phyloP scores from a whole-genome alignment of 73 alveolate species.

The Tetrahymena malaccensis region DNA sequence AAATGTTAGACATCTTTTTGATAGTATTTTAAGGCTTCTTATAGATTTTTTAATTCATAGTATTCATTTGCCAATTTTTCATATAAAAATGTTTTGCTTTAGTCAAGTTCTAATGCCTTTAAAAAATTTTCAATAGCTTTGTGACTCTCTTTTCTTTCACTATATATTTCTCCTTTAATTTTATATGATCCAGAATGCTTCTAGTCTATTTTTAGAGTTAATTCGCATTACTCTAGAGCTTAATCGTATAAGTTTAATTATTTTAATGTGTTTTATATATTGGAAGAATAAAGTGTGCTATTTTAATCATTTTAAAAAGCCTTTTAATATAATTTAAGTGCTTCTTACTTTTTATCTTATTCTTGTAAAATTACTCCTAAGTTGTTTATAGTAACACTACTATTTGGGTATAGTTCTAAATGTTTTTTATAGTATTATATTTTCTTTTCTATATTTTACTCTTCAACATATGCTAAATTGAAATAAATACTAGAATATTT shows the following conservation, averaged over 20 bases:
- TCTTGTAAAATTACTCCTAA: neutral
- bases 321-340: neutral
- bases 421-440: too few relatives aligned
- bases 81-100: neutral
- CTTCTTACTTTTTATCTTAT: neutral
- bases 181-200: neutral
- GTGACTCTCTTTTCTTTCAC: neutral
- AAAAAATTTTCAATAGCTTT: neutral
- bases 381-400: too few relatives aligned
- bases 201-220: neutral
- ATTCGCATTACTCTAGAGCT: neutral
- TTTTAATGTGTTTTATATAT: neutral
- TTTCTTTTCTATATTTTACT: too few relatives aligned
- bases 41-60: neutral
- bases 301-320: neutral
- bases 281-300: too few relatives aligned
- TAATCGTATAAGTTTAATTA: neutral
- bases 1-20: too few relatives aligned
- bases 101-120: neutral
- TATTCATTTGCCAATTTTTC: neutral
- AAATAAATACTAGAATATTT: too few relatives aligned
- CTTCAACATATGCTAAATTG: neutral
- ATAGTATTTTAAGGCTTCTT: neutral
- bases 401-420: neutral
- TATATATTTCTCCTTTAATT: neutral